Evolutionary conservation across 2,329 filamentous ascomycete species (phyloP).

Genomic region (Penicillium sp.): DNA sequence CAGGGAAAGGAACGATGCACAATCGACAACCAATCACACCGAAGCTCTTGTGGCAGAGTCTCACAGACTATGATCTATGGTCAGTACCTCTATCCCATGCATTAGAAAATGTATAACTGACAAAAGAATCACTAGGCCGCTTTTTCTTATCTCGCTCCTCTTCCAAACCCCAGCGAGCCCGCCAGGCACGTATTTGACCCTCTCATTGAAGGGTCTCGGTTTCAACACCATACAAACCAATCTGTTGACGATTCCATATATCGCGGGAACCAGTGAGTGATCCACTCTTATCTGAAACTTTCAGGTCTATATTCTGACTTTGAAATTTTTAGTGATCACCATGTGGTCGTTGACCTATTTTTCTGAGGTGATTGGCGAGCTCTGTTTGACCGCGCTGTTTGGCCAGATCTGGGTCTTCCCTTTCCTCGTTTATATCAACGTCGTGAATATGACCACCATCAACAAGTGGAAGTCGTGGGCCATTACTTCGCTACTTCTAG

Average conservation of each 20-base stretch:
- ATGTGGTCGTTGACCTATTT: constrained; percentile 25
- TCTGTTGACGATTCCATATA: constrained; percentile 60
- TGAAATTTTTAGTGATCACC: constrained; percentile 35
- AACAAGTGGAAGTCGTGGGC: constrained; percentile 51
- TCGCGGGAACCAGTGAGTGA: constrained; percentile 24
- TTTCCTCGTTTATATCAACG: constrained; percentile 48
- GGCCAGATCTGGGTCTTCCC: constrained; percentile 53
- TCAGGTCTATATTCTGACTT: constrained; percentile 24
- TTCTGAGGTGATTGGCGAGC: constrained; percentile 41
- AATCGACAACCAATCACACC: constrained; percentile 49
- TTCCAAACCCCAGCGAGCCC: constrained; percentile 39
- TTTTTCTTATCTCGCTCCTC: constrained; percentile 32
- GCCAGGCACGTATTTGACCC: constrained; percentile 34
- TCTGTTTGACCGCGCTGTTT: constrained; percentile 49
- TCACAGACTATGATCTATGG: constrained; percentile 53
- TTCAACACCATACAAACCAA: constrained; percentile 60
- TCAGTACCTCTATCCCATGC: background rate
- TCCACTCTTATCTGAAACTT: constrained; percentile 25
- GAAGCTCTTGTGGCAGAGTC: constrained; percentile 45
- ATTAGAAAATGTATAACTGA: no score
- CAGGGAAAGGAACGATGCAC: constrained; percentile 55
- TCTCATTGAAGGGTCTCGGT: constrained; percentile 49
- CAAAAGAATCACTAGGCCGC: constrained; percentile 13
- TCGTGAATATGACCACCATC: constrained; percentile 40
- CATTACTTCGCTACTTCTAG: constrained; percentile 49